Conservation (phyloP, 2,329 filamentous ascomycete genomes). For the Claviceps africana region DNA sequence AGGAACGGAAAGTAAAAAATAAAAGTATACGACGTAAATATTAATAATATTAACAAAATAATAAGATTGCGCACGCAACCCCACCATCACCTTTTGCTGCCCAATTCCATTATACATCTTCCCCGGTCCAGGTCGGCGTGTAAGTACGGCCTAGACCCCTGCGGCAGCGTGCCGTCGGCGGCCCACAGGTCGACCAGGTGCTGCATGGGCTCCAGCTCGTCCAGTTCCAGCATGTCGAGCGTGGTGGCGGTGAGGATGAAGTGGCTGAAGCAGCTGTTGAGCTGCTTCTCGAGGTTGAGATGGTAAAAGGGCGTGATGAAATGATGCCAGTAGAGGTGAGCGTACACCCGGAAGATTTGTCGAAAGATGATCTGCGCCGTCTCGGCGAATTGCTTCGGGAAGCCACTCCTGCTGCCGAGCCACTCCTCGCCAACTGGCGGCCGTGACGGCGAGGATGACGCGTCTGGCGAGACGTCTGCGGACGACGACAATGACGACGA, state of each 20-base stretch:
- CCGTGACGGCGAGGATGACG: conserved; percentile 31
- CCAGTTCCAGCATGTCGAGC: conserved; percentile 63
- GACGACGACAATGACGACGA: not conserved
- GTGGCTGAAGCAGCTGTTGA: conserved; percentile 72
- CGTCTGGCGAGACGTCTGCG: conserved; percentile 9
- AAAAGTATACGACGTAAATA: too few species aligned
- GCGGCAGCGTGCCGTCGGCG: conserved; percentile 67
- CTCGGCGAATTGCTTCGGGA: conserved; percentile 68
- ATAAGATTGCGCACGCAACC: not conserved
- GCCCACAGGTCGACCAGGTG: conserved; percentile 79
- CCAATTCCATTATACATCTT: conserved; percentile 7
- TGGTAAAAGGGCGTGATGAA: conserved; percentile 70
- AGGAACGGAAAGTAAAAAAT: too few species aligned
- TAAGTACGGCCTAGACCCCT: conserved; percentile 46
- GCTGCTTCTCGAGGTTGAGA: conserved; percentile 57
- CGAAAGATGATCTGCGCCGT: conserved; percentile 84
- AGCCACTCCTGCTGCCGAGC: conserved; percentile 78
- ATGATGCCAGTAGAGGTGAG: conserved; percentile 90
- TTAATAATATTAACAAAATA: not conserved
- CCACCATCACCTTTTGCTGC: not conserved
- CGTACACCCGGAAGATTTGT: conserved; percentile 93
- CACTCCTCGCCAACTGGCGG: conserved; percentile 45
- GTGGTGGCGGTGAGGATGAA: conserved; percentile 64
- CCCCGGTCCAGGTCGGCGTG: conserved; percentile 34
- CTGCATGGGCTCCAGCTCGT: conserved; percentile 85